Conservation (phyloP, 108 stramenopile genomes). For the Skeletonema potamos region DNA sequence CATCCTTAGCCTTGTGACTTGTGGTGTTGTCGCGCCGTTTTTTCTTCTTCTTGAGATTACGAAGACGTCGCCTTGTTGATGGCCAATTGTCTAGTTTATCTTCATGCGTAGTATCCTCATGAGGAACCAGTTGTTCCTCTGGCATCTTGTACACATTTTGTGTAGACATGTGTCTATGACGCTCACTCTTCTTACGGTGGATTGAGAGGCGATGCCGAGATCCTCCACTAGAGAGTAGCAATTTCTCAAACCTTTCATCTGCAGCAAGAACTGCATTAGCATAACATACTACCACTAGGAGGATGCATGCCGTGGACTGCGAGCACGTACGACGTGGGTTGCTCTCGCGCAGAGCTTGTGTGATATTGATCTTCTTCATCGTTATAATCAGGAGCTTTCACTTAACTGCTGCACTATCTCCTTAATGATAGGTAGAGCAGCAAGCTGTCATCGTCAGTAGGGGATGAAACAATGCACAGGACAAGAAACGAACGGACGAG, state of each 20-base stretch:
- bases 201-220: neutral
- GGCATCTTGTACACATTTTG: neutral
- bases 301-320: neutral
- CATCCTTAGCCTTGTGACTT: neutral
- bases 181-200: neutral
- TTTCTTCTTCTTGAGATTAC: neutral
- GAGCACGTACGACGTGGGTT: neutral
- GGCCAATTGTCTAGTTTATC: neutral
- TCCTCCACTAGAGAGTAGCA: neutral
- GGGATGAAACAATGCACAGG: no score
- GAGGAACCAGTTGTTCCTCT: neutral
- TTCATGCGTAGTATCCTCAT: neutral
- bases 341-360: neutral
- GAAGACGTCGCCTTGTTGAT: neutral
- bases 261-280: neutral
- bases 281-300: neutral
- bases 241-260: neutral
- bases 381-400: neutral
- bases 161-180: neutral
- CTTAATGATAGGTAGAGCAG: no score
- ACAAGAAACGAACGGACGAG: no score
- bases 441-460: no score
- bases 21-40: neutral
- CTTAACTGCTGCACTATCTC: neutral
- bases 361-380: neutral